Percentiles rank a stretch among this genome's conserved stretches.
phyloP scores from a whole-genome alignment of 352 stramenopile genomes.

The Pythium phragmitis region DNA sequence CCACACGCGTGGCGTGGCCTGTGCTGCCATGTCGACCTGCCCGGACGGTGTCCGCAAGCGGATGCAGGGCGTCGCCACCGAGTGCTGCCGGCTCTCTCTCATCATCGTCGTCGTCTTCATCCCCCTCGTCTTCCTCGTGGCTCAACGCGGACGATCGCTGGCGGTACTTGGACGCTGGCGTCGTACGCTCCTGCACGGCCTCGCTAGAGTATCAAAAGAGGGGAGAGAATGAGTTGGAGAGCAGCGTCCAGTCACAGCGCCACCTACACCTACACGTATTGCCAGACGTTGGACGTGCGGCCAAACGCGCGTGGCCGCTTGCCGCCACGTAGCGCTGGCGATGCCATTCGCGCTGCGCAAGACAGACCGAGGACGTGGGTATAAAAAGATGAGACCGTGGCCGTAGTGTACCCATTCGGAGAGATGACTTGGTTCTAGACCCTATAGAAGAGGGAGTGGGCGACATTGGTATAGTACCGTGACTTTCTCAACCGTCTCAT shows the following conservation, averaged over 20 bases:
- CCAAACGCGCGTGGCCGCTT: slow-evolving; percentile 50
- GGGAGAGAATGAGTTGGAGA: neutral
- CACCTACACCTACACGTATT: slow-evolving; percentile 50
- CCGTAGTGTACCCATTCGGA: slow-evolving; percentile 4
- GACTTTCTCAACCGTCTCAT: neutral
- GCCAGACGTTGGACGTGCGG: slow-evolving; percentile 69
- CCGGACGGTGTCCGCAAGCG: neutral
- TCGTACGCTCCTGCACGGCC: slow-evolving; percentile 40
- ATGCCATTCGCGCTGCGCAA: neutral
- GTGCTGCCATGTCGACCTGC: neutral
- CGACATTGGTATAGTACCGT: slow-evolving; percentile 4
- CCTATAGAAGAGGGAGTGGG: neutral
- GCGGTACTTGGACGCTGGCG: slow-evolving; percentile 24
- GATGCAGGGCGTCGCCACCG: slow-evolving; percentile 17
- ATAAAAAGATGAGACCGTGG: slow-evolving; percentile 11
- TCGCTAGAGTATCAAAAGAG: slow-evolving; percentile 22
- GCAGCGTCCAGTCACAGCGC: neutral
- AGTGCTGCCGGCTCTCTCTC: neutral
- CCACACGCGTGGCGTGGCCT: neutral
- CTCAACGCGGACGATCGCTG: neutral
- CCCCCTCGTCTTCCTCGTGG: slow-evolving; percentile 17
- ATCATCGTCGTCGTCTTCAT: slow-evolving; percentile 7
- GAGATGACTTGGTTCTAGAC: slow-evolving; percentile 3
- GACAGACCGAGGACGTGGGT: neutral
- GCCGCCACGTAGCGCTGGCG: neutral